Evolutionary conservation across 805 yeast species (phyloP), one percentile per base, ranked within the genome.

Genomic region (Candida coleopterorum): DNA sequence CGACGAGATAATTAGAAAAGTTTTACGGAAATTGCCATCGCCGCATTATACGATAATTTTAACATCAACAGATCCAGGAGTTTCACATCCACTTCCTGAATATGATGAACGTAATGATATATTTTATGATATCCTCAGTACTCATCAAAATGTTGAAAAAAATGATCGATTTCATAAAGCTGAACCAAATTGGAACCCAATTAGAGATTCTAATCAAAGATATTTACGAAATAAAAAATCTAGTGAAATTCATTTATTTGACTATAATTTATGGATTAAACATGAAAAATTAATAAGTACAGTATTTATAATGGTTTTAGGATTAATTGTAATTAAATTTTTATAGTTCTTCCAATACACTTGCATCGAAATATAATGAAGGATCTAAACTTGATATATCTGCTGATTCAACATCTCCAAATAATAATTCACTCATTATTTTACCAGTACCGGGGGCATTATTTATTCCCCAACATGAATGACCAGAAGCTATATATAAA

Each of bases 381-480:
- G 98, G 98, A 55, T 87, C 94, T 37, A 93, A 70, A 4, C 89
- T 84, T 22, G 81, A 71, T 20, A 89, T 76, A 54, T 84, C 86
- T 41, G 86, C 75, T 25, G 61, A 69, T 7, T 83, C 82, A 45
- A 75, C 77, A 9, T 97, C 97, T 34, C 90, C 97, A 30, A 90
- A 58, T 31, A 90, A 58, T 37, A 90, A 52, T 61, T 90, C 97
- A 45, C 95, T 79, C 80, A 90, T 74, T 25, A 93, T 72, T 53
- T 86, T 79, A n/a, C 98, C 98, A 0, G 97, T 89, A 4, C 85
- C 97, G 1, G 97, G 97, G 0, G 96, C 96, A 59, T 93, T 90
- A 63, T 90, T 93, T 44, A 90, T 93, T 16, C 98, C 98, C 98
- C 98, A 90, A 62, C 97, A 93, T 11, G 96, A 84, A 60, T 90